A percentile compares a stretch with the other conserved stretches of the same genome.
Conservation (phyloP, 2,329 filamentous ascomycete species). For the Plectosphaerella plurivora region DNA sequence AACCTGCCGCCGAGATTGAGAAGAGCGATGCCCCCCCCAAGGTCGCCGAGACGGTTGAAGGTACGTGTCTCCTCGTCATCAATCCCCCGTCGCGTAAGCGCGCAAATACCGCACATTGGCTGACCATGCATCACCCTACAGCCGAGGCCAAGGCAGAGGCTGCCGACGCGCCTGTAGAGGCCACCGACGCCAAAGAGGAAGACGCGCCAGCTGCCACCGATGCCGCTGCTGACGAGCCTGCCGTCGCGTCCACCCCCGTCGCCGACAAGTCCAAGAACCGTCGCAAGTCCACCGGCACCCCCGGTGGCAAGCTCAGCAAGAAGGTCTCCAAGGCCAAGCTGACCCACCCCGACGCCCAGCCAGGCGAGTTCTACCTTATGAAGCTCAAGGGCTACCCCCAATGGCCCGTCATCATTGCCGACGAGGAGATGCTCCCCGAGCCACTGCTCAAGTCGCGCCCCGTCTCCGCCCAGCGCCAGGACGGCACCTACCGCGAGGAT, state of each 20-base stretch:
- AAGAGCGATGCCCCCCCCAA: constrained; percentile 17
- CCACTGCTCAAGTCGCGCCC: constrained; percentile 73
- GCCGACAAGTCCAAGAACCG: constrained; percentile 41
- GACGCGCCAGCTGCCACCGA: constrained; percentile 25
- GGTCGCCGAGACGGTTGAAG: constrained; percentile 19
- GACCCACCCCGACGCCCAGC: constrained; percentile 73
- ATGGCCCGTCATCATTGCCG: constrained; percentile 92
- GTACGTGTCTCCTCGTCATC: constrained; percentile 19
- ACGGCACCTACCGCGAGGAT: constrained; percentile 83
- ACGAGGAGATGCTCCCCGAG: constrained; percentile 88
- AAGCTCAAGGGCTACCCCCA: constrained; percentile 91
- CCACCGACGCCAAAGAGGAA: constrained; percentile 16
- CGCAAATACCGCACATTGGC: constrained; percentile 14
- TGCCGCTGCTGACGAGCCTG: constrained; percentile 16
- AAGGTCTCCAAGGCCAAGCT: constrained; percentile 75
- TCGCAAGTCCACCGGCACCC: constrained; percentile 69
- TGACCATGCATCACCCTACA: constrained; percentile 15
- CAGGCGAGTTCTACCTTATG: constrained; percentile 88
- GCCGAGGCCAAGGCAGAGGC: constrained; percentile 22
- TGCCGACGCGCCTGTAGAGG: constrained; percentile 44
- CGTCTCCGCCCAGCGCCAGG: constrained; percentile 73
- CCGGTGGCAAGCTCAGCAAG: constrained; percentile 71
- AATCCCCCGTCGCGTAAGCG: background rate
- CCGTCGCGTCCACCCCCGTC: constrained; percentile 27
- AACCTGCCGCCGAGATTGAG: constrained; percentile 17